phyloP scores from a whole-genome alignment of 257 asterid genomes.

The Solanum dulcamara region DNA sequence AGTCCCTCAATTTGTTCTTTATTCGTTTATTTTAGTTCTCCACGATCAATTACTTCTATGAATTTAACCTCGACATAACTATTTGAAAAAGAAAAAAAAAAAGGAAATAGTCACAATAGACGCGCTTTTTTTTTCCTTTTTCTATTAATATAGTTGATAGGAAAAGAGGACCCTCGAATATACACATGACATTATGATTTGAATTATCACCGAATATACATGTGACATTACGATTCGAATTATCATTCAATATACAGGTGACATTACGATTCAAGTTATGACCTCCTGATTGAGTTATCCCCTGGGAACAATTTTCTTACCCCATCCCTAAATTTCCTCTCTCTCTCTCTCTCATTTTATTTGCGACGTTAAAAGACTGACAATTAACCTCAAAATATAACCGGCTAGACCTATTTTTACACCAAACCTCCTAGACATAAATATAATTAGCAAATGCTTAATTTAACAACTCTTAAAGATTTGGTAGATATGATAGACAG shows the following conservation, averaged over 20 bases:
- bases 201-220: too few species aligned
- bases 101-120: too few species aligned
- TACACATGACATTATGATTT: too few species aligned
- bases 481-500: slow-evolving; percentile 22
- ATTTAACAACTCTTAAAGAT: neutral
- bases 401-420: neutral
- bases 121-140: neutral
- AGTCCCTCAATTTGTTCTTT: neutral
- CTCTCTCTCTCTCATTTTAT: neutral
- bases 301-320: neutral
- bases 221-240: neutral
- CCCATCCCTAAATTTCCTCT: neutral
- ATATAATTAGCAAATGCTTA: neutral
- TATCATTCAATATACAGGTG: neutral
- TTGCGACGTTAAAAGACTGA: neutral
- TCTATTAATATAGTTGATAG: neutral
- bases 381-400: neutral
- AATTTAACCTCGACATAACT: neutral
- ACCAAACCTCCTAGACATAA: slow-evolving; percentile 1
- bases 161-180: neutral
- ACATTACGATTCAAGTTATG: neutral
- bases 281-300: neutral
- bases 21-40: neutral
- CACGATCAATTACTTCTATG: neutral
- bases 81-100: neutral